Base-by-base conservation (phyloP, 352 stramenopile genomes). In the Phytophthora vignae region DNA sequence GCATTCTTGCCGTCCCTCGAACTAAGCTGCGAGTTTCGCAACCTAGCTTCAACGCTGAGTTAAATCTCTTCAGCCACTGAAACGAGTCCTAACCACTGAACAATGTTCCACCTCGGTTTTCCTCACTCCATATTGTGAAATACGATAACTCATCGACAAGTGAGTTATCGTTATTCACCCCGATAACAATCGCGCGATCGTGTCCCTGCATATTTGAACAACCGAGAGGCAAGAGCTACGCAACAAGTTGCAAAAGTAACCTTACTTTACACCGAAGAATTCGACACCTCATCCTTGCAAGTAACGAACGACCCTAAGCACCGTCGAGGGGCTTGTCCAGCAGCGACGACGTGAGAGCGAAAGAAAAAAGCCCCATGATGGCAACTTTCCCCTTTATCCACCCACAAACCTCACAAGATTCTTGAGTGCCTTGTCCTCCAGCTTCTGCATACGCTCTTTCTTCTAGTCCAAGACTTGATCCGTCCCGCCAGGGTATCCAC, bases 261-360 rank as follows among this genome's bases (percentile, higher is more conserved):
- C 38, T 55, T 76, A 73, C 36, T 76, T 76, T 79, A 76, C 72
- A 79, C 61, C 72, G 40, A 74, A 71, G 58, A 60, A 70, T 53
- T 29, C 46, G 33, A 60, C 55, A 70, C 55, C 65, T 61, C 53
- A 31, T 33, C 52, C 57, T 73, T 55, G 40, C 59, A 58, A 73
- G 46, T 48, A 61, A 64, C 59, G 65, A 62, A 53, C 42, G 48
- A 59, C 56, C n/a, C 29, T 49, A 50, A 64, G 40, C 55, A 67
- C 59, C 36, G 17, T 21, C 31, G 44, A 46, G 52, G 52, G 31
- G 21, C 42, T 31, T 60, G 33, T 1, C 44, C 54, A 25, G 21
- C 38, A 65, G 19, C 21, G 6, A 49, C 8, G 25, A 44, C 21
- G 42, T 56, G 33, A 65, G 60, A 68, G 57, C 50, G 38, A 69